A percentile compares a stretch with the other conserved stretches of the same genome.
These are phyloP conservation scores for Exophiala bonariae DNA, from an alignment of 2,329 filamentous ascomycete genomes.

Conservation along the genomic window DNA sequence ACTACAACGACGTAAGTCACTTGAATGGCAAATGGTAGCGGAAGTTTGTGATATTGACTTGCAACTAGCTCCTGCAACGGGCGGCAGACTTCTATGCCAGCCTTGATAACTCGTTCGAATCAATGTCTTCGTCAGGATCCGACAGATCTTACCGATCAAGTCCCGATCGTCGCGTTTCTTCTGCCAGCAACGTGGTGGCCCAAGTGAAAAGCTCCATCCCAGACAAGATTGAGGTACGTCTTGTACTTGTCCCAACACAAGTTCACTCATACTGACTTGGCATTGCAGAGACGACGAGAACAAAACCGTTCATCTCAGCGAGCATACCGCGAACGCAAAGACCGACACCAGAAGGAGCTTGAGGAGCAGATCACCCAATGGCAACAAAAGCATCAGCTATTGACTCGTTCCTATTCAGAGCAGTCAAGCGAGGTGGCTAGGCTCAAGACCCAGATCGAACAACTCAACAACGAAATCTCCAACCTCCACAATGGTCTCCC, in stretches of 20 bases:
- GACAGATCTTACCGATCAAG: conserved; percentile 19
- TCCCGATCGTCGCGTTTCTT: conserved; percentile 11
- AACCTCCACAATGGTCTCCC: conserved; percentile 21
- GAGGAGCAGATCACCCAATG: conserved; percentile 54
- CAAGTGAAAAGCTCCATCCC: conserved; percentile 24
- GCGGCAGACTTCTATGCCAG: conserved; percentile 24
- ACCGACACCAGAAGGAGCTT: conserved; percentile 88
- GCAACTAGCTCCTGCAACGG: conserved; percentile 23
- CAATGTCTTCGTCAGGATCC: conserved; percentile 19
- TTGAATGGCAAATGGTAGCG: background rate
- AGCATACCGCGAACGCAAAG: conserved; percentile 94
- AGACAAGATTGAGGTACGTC: conserved; percentile 27
- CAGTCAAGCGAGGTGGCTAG: conserved; percentile 22
- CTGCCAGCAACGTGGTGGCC: conserved; percentile 11
- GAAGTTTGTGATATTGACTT: background rate
- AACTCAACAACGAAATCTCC: conserved; percentile 23
- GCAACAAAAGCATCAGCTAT: conserved; percentile 24
- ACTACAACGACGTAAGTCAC: conserved; percentile 23
- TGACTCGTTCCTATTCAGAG: conserved; percentile 22
- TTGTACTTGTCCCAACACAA: no score
- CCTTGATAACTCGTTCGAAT: conserved; percentile 22
- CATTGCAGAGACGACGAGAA: conserved; percentile 23
- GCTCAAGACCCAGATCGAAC: conserved; percentile 25
- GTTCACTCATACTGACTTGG: conserved; percentile 1
- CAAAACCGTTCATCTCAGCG: conserved; percentile 59